A percentile compares a stretch with the other conserved stretches of the same genome.
phyloP scores from a whole-genome alignment of 2,329 filamentous ascomycete species.

The Monosporascus ibericus region DNA sequence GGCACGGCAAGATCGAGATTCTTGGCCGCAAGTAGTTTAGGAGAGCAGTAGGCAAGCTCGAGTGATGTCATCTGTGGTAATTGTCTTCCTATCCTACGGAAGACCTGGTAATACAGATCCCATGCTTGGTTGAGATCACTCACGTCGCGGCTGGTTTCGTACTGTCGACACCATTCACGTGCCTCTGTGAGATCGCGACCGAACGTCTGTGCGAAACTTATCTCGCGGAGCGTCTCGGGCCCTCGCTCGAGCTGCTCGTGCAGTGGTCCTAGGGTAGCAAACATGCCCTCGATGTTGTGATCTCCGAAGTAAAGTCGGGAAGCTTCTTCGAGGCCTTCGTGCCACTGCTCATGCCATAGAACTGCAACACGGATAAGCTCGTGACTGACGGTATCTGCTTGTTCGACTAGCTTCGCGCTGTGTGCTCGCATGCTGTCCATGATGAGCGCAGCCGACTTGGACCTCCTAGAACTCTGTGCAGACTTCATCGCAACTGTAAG shows the following conservation, averaged over 20 bases:
- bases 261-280: constrained; percentile 79
- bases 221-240: constrained; percentile 87
- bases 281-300: constrained; percentile 97
- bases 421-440: constrained; percentile 99
- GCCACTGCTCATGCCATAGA: constrained; percentile 98
- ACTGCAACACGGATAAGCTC: constrained; percentile 97
- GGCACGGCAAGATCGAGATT: constrained; percentile 93
- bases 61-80: constrained; percentile 86
- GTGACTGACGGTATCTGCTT: constrained; percentile 90
- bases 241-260: constrained; percentile 88
- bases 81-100: constrained; percentile 90
- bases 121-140: constrained; percentile 96
- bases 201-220: constrained; percentile 96
- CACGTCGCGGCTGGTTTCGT: constrained; percentile 79
- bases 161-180: constrained; percentile 91
- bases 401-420: constrained; percentile 84
- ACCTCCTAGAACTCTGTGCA: constrained; percentile 70
- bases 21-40: constrained; percentile 78
- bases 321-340: constrained; percentile 94
- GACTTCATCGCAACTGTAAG: constrained; percentile 98
- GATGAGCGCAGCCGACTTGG: constrained; percentile 82
- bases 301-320: constrained; percentile 96
- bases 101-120: constrained; percentile 99
- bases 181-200: constrained; percentile 92
- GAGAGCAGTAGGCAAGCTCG: constrained; percentile 94